Base-by-base conservation (phyloP, 768 basidiomycete species). In the Phaffia tasmanica region DNA sequence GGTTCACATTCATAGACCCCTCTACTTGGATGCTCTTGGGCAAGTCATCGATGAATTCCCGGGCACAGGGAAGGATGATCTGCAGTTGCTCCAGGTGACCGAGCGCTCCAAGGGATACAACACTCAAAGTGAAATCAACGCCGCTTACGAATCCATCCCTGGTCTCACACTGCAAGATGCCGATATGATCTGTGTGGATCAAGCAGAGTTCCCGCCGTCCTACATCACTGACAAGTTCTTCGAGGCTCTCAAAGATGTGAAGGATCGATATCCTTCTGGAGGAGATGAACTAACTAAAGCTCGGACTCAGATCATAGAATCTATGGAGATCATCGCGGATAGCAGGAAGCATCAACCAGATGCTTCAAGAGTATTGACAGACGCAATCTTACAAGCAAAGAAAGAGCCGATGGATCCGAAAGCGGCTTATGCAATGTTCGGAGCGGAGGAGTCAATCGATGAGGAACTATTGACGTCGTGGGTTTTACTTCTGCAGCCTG, bases 401-500 rank as follows among this genome's bases (percentile, higher is more conserved):
- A 81, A 80, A 55, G 79, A 77, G 75, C 74, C 74, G 59, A 86
- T 91, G 83, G 84, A 82, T 35, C 83, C 85, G 8, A 82, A 83
- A 60, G 80, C 81, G 70, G 89, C 89, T 48, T 89, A 87, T 74
- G 78, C 81, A 62, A 82, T 84, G 25, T 78, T 91, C 42, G 87
- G 86, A 70, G 80, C 86, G 30, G 83, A 85, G 8, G 76, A 78
- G 63, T 85, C 85, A n/a, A 81, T 84, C 14, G 86, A 87, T 53
- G 89, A 92, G 55, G 76, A 79, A n/a, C 86, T 88, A 82, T 74
- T 92, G 35, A 79, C 88, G 70, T 85, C 84, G 6, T 64, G 57
- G 69, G 32, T 55, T 25, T 62, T 32, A 15, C 63, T 23, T 57
- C 63, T 25, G 47, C 11, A n/a, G 42, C 29, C 25, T 23, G n/a